phyloP scores from a whole-genome alignment of 129 eudicot genomes.

The Tagetes patula region DNA sequence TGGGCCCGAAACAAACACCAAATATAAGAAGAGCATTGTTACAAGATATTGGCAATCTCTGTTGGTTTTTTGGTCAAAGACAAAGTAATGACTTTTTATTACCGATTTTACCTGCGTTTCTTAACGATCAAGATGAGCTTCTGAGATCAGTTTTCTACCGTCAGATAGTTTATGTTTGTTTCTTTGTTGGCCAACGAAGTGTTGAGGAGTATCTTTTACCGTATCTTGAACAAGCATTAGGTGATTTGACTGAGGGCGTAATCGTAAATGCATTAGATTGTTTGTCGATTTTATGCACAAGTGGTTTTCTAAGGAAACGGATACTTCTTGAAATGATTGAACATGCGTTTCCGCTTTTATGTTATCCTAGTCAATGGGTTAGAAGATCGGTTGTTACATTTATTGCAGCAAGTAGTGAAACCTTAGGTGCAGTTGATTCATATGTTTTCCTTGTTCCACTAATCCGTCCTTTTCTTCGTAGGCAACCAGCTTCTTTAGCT shows the following conservation, averaged over 20 bases:
- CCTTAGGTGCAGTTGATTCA: slow-evolving; percentile 88
- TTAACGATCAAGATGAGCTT: slow-evolving; percentile 88
- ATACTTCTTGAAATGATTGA: slow-evolving; percentile 84
- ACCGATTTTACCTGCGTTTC: slow-evolving; percentile 91
- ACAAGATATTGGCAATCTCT: slow-evolving; percentile 83
- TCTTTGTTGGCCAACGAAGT: slow-evolving; percentile 94
- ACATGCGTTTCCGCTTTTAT: slow-evolving; percentile 77
- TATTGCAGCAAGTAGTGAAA: slow-evolving; percentile 88
- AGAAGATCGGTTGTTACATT: slow-evolving; percentile 76
- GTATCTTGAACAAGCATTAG: slow-evolving; percentile 90
- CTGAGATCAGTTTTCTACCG: slow-evolving; percentile 80
- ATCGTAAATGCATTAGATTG: slow-evolving; percentile 86
- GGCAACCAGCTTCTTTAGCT: slow-evolving; percentile 86
- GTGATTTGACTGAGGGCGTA: slow-evolving; percentile 77
- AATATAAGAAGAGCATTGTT: slow-evolving; percentile 92
- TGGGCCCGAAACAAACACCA: slow-evolving; percentile 98
- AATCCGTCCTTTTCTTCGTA: slow-evolving; percentile 80
- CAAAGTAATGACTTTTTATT: slow-evolving; percentile 85
- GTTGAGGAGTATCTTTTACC: slow-evolving; percentile 97
- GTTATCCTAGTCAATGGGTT: slow-evolving; percentile 97
- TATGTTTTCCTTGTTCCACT: slow-evolving; percentile 88
- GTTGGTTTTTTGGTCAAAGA: slow-evolving; percentile 95
- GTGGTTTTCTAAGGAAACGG: slow-evolving; percentile 67
- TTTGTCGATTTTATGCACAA: slow-evolving; percentile 66
- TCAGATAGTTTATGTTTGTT: slow-evolving; percentile 84